Percentiles rank a stretch among this genome's conserved stretches.
Conservation (phyloP, 345 rosid species). For the Eucalyptus polyanthemos region DNA sequence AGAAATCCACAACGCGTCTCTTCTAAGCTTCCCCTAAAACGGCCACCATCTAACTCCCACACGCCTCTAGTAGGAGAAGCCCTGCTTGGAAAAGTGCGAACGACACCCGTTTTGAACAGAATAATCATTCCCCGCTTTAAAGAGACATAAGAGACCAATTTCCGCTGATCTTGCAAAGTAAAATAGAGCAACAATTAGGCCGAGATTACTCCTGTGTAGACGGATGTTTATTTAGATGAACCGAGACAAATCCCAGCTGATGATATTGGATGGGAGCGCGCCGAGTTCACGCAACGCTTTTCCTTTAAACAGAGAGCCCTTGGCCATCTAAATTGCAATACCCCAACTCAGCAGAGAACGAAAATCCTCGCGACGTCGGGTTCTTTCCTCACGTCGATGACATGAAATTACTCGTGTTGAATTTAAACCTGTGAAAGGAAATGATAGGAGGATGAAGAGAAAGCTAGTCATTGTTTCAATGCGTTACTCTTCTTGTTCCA, state of each 20-base stretch:
- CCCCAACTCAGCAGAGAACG: background rate
- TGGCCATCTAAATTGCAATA: background rate
- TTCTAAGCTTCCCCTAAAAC: background rate
- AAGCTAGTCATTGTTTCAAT: background rate
- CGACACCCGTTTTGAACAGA: background rate
- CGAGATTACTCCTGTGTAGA: background rate
- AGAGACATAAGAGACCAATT: background rate
- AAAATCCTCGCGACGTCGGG: rapidly evolving
- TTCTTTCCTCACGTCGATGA: background rate
- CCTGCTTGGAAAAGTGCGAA: background rate
- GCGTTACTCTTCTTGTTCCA: background rate
- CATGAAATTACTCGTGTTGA: background rate
- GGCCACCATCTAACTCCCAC: background rate
- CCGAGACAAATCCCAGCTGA: too few relatives aligned
- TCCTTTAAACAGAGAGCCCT: background rate
- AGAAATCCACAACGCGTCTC: background rate
- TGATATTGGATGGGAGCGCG: too few relatives aligned
- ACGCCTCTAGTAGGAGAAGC: background rate
- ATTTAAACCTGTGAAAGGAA: background rate
- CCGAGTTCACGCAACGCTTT: too few relatives aligned
- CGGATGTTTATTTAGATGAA: too few relatives aligned
- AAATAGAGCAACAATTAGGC: background rate
- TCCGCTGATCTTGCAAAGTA: background rate
- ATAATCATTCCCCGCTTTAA: background rate
- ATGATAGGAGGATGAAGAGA: background rate